phyloP scores from a whole-genome alignment of 345 rosid genomes.

The Eutrema heterophyllum region DNA sequence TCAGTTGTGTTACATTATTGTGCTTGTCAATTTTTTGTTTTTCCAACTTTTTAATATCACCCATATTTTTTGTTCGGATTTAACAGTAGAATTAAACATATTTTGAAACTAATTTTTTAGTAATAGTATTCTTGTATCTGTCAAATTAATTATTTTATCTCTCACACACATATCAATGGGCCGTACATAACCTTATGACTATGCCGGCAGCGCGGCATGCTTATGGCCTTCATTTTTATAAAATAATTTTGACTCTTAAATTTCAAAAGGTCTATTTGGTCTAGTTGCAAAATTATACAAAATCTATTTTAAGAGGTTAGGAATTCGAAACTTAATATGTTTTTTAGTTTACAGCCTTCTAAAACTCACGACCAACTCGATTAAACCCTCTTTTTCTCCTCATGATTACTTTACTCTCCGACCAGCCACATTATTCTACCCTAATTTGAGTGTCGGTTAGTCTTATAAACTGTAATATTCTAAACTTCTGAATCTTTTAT shows the following conservation, averaged over 20 bases:
- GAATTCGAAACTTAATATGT: too few relatives aligned
- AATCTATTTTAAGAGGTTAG: too few relatives aligned
- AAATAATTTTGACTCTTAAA: too few relatives aligned
- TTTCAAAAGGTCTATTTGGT: too few relatives aligned
- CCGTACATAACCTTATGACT: neutral
- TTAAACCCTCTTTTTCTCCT: neutral
- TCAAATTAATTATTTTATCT: neutral
- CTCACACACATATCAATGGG: neutral
- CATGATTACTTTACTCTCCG: neutral
- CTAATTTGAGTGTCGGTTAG: neutral
- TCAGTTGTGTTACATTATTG: conserved; percentile 3
- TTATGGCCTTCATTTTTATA: too few relatives aligned
- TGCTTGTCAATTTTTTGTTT: neutral
- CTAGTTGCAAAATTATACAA: too few relatives aligned
- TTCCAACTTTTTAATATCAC: neutral
- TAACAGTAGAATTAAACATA: neutral
- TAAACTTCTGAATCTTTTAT: too few relatives aligned
- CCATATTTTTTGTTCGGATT: neutral
- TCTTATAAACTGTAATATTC: neutral
- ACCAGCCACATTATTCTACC: neutral
- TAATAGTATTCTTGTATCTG: too few relatives aligned
- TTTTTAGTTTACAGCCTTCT: too few relatives aligned
- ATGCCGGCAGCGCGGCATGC: too few relatives aligned
- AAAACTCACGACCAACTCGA: too few relatives aligned
- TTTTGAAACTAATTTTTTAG: neutral